phyloP scores from a whole-genome alignment of 2,329 filamentous ascomycete genomes.

The Ascochyta pisi region DNA sequence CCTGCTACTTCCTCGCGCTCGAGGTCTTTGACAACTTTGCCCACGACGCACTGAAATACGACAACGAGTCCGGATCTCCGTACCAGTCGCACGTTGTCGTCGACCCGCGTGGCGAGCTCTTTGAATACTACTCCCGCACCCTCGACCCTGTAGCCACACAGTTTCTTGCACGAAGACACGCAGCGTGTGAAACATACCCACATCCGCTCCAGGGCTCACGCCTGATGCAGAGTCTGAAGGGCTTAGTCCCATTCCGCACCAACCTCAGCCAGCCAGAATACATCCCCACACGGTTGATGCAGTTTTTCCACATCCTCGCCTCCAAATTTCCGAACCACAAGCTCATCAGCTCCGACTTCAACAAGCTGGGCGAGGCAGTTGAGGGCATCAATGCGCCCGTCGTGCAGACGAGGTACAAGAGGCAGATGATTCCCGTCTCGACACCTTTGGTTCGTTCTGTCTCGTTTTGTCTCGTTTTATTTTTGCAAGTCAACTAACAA shows the following conservation, averaged over 20 bases:
- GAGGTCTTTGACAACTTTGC: conserved; percentile 99
- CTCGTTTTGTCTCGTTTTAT: neutral
- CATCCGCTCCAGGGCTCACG: conserved; percentile 65
- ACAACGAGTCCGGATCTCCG: conserved; percentile 78
- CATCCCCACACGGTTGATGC: conserved; percentile 91
- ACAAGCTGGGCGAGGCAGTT: conserved; percentile 81
- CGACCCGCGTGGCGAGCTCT: conserved; percentile 85
- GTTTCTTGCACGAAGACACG: conserved; percentile 83
- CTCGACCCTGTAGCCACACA: conserved; percentile 84
- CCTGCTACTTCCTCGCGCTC: conserved; percentile 96
- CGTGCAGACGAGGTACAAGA: conserved; percentile 90
- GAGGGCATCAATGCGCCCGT: conserved; percentile 89
- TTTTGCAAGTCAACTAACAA: conserved; percentile 4
- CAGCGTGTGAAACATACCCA: conserved; percentile 68
- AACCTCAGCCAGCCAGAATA: conserved; percentile 88
- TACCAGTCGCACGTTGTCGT: conserved; percentile 90
- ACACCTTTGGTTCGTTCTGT: conserved; percentile 80
- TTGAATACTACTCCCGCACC: conserved; percentile 85
- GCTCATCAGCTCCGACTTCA: conserved; percentile 89
- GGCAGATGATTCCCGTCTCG: conserved; percentile 84
- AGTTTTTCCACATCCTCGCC: conserved; percentile 92
- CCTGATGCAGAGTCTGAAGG: conserved; percentile 67
- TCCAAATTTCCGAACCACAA: conserved; percentile 89
- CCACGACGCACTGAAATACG: conserved; percentile 92
- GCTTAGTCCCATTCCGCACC: conserved; percentile 71